Conservation (phyloP, 306 rosid genomes). For the Dryas drummondii region DNA sequence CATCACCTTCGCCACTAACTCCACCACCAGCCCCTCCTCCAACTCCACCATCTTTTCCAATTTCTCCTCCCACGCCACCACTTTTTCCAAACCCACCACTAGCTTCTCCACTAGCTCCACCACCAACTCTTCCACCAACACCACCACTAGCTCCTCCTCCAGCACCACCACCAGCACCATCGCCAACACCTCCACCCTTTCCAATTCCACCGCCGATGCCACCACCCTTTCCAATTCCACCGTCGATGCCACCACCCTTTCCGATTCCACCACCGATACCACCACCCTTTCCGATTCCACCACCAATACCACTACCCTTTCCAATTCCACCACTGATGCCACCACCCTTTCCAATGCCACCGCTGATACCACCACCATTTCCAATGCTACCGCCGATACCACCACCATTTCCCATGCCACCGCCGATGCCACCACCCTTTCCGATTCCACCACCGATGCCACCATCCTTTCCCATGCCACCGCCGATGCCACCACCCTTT, state of each 20-base stretch:
- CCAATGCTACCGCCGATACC: neutral
- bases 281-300: conserved; percentile 2
- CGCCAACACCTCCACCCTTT: conserved; percentile 7
- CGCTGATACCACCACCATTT: conserved; percentile 22
- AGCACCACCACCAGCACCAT: neutral
- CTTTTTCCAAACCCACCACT: conserved; percentile 34
- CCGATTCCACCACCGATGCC: conserved; percentile 27
- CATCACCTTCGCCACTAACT: conserved; percentile 31
- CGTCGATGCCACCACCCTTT: neutral
- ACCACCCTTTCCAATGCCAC: conserved; percentile 18
- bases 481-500: neutral
- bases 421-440: conserved; percentile 30
- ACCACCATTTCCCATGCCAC: conserved; percentile 37
- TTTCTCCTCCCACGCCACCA: conserved; percentile 33
- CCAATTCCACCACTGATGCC: conserved; percentile 9
- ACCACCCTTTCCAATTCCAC: conserved; percentile 12
- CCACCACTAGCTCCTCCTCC: conserved; percentile 28
- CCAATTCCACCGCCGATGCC: conserved; percentile 19
- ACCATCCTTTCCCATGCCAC: neutral
- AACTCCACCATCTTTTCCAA: conserved; percentile 12
- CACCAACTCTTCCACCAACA: conserved; percentile 31
- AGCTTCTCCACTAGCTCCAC: conserved; percentile 30
- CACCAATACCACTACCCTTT: conserved; percentile 6
- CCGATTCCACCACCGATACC: neutral
- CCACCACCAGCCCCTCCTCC: conserved; percentile 32